Evolutionary conservation across 257 asterid genomes (phyloP).

Genomic region (Ilex aquifolium): DNA sequence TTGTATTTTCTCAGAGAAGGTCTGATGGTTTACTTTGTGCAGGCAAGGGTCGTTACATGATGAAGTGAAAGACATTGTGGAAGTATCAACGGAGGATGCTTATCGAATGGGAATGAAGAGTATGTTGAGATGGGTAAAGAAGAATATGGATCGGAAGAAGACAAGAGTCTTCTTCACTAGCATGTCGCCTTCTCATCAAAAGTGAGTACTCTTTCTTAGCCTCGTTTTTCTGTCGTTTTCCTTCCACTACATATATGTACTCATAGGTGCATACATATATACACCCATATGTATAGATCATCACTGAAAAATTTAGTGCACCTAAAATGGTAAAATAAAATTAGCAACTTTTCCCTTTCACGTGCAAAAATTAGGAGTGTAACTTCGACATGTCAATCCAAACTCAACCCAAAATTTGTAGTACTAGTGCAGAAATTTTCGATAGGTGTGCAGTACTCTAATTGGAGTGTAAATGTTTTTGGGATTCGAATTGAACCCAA

Average conservation of each 20-base stretch:
- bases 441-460: no score
- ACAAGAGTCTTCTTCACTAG: slow-evolving; percentile 56
- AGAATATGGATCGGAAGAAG: slow-evolving; percentile 49
- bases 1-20: no score
- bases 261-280: no score
- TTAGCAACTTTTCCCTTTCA: no score
- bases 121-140: slow-evolving; percentile 60
- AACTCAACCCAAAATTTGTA: no score
- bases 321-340: no score
- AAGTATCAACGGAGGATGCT: slow-evolving; percentile 44
- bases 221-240: neutral
- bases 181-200: slow-evolving; percentile 68
- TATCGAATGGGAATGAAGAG: slow-evolving; percentile 57
- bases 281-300: no score
- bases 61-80: slow-evolving; percentile 31
- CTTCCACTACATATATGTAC: neutral
- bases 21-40: slow-evolving; percentile 6
- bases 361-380: no score
- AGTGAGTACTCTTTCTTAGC: slow-evolving; percentile 23
- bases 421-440: no score
- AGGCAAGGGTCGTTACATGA: slow-evolving; percentile 64
- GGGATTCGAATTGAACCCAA: no score
- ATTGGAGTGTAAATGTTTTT: no score
- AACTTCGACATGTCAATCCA: no score
- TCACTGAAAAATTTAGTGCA: neutral